Percentiles rank a stretch among this genome's conserved stretches.
Evolutionary conservation across 2,329 filamentous ascomycete species (phyloP).

Genomic region (Fusarium equiseti): DNA sequence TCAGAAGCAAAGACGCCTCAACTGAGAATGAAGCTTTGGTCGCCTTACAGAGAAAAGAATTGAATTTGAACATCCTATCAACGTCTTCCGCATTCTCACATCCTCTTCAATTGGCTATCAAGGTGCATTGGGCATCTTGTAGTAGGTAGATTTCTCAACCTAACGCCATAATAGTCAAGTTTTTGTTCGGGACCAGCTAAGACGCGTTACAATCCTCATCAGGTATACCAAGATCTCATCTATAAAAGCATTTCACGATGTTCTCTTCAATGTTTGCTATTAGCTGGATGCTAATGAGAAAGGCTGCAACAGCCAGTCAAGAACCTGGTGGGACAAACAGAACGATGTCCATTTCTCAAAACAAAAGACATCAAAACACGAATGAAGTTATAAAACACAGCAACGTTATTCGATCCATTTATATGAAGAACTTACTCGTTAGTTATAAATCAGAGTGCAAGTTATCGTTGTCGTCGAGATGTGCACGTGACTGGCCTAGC

Average conservation of each 20-base stretch:
- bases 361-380: not conserved
- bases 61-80: not conserved
- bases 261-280: not conserved
- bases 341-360: not conserved
- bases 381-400: not conserved
- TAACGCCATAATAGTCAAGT: not conserved
- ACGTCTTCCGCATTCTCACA: not conserved
- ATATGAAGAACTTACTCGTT: not conserved
- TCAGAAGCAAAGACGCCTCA: not conserved
- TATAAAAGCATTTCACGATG: no score
- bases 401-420: not conserved
- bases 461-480: not conserved
- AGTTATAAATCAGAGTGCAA: not conserved
- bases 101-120: not conserved
- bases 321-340: not conserved
- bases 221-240: no score
- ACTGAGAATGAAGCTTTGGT: not conserved
- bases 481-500: conserved; percentile 32
- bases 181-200: not conserved
- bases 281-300: not conserved
- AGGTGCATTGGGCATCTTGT: not conserved
- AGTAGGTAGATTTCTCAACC: not conserved
- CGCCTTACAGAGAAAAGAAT: not conserved
- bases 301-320: not conserved
- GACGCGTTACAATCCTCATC: not conserved